Evolutionary conservation across 2,329 filamentous ascomycete species (phyloP).

Genomic region (Rutstroemia sp.): DNA sequence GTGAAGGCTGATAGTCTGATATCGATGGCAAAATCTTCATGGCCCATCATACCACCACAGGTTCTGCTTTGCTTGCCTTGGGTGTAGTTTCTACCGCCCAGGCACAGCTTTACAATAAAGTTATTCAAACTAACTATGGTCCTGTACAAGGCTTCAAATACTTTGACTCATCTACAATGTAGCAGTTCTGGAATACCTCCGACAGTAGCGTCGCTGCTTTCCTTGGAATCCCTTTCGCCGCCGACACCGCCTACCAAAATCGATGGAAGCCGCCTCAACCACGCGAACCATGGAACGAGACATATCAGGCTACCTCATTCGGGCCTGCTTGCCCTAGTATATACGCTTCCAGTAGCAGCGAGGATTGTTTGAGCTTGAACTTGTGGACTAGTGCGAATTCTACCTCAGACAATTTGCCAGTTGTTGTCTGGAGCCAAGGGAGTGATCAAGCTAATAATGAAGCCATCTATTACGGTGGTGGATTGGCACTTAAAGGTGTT

Average conservation of each 20-base stretch:
- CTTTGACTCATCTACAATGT: background rate
- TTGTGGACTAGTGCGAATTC: slow-evolving; percentile 24
- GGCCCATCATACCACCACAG: background rate
- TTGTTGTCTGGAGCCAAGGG: slow-evolving; percentile 37
- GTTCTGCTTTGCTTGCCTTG: background rate
- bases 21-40: too few relatives aligned
- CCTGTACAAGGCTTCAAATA: background rate
- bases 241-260: slow-evolving; percentile 3
- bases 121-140: background rate
- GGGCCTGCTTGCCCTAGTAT: slow-evolving; percentile 9
- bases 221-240: slow-evolving; percentile 10
- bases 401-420: slow-evolving; percentile 28
- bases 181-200: background rate
- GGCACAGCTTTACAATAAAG: background rate
- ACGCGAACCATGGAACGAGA: slow-evolving; percentile 5
- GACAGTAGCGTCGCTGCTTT: background rate
- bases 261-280: slow-evolving; percentile 10
- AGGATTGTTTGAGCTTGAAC: slow-evolving; percentile 22
- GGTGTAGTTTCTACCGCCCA: background rate
- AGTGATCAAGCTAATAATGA: slow-evolving; percentile 33
- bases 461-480: slow-evolving; percentile 34
- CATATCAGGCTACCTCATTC: slow-evolving; percentile 8
- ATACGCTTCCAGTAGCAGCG: too few relatives aligned
- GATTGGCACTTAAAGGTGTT: slow-evolving; percentile 35
- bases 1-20: too few relatives aligned